Evolutionary conservation across 257 asterid genomes (phyloP), one percentile per base, ranked within the genome.

Genomic region (Nicotiana tomentosiformis): DNA sequence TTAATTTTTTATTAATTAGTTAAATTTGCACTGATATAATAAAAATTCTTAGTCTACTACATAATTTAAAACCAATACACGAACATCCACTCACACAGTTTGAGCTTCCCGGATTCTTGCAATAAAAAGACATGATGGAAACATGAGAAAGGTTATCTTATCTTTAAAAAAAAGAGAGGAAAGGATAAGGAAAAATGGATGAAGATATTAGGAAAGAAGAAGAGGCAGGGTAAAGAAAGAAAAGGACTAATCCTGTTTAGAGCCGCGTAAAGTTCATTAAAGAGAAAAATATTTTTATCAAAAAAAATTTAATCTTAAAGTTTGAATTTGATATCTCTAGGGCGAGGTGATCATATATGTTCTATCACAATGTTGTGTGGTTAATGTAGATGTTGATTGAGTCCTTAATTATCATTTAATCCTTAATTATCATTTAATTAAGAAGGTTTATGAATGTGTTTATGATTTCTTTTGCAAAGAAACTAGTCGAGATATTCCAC

Each of bases 331-430:
- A 37, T 0, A 37, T 5, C 9, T 39, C 0, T 39, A 20, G 23
- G 23, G 23, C 23, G 23, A 20, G 23, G 23, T 20, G 23, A 20
- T 20, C 23, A 20, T 20, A 20, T 20, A 20, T 20, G 23, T 39
- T 39, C 0, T 0, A 39, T 3, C 2, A 39, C 3, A 1, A 7
- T 39, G 0, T 0, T 6, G 2, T 4, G 1, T 39, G 8, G 0
- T 39, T 7, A 39, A 39, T 39, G 49, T 39, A 7, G 10, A 39
- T 33, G 6, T 33, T 33, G 37, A 33, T 33, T 33, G 37, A 20
- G 23, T 20, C 23, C 23, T 20, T 20, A 20, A 20, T 20, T 20
- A 20, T 20, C 23, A 20, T 20, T 20, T 20, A 39, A 9, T 39
- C 0, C 49, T 39, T 2, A 39, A 7, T 39, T 39, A 39, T 2